These are phyloP conservation scores for Oldenlandia corymbosa DNA, from an alignment of 257 asterid genomes.

Conservation along the genomic window DNA sequence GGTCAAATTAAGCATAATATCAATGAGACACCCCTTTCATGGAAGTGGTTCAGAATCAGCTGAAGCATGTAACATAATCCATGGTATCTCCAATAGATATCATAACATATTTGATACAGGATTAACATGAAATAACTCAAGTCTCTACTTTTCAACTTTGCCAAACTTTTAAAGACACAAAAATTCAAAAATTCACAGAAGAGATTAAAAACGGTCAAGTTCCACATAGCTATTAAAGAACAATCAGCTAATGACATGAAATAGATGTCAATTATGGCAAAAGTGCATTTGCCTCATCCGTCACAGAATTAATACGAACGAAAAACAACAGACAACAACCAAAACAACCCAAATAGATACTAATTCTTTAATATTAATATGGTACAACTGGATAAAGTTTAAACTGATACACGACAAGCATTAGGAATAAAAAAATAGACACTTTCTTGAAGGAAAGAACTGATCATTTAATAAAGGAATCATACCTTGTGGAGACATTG, in stretches of 20 bases:
- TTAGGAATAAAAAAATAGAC: not conserved
- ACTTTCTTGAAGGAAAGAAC: not conserved
- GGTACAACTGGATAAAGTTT: not conserved
- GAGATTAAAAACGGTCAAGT: not conserved
- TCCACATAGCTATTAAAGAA: not conserved
- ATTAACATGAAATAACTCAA: not conserved
- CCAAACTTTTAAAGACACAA: not conserved
- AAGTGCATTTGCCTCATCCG: too few species aligned
- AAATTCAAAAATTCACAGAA: too few species aligned
- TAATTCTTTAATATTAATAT: not conserved
- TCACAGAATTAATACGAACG: too few species aligned
- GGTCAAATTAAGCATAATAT: not conserved
- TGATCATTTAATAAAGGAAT: not conserved
- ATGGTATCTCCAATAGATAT: not conserved
- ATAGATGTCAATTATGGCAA: too few species aligned
- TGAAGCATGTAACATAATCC: not conserved
- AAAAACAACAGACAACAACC: not conserved
- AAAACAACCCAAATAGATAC: not conserved
- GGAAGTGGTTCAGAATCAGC: too few species aligned
- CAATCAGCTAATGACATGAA: not conserved
- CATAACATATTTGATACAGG: not conserved
- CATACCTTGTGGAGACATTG: slow-evolving; percentile 13
- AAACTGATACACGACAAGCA: not conserved
- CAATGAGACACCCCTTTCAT: too few species aligned
- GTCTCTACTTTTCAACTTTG: not conserved